These are phyloP conservation scores for Scheffersomyces insectosa DNA, from an alignment of 1,139 yeast genomes.

Conservation along the genomic window DNA sequence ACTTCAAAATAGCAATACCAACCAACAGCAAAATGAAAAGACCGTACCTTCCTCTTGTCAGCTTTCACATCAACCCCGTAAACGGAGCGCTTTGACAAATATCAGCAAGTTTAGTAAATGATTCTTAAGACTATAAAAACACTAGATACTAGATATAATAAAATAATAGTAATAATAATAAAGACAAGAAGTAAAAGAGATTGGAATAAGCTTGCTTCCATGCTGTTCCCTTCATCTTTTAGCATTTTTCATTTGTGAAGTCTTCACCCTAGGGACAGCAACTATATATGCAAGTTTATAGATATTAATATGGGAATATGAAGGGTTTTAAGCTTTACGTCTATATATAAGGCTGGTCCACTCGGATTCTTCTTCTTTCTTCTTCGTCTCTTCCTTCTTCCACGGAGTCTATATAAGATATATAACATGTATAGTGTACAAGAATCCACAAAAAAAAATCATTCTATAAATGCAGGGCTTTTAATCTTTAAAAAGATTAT, in stretches of 20 bases:
- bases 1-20: conserved; percentile 2
- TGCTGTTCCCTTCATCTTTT: too few species aligned
- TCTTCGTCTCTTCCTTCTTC: too few species aligned
- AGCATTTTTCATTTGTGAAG: too few species aligned
- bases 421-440: conserved; percentile 1
- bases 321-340: background rate
- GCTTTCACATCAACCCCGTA: background rate
- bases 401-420: too few species aligned
- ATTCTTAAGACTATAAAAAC: background rate
- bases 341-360: background rate
- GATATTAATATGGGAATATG: background rate
- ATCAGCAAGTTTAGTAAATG: background rate
- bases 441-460: background rate
- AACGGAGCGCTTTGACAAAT: background rate
- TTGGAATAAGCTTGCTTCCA: background rate
- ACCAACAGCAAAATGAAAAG: conserved; percentile 1
- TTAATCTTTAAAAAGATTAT: too few species aligned
- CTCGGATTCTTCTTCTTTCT: too few species aligned
- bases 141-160: background rate
- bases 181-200: conserved; percentile 15
- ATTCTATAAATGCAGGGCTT: background rate
- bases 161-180: conserved; percentile 9
- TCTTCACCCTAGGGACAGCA: background rate
- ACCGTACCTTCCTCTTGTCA: background rate
- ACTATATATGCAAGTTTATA: conserved; percentile 1